Base-by-base conservation (phyloP, 2,329 filamentous ascomycete species). In the Botrytis porri region DNA sequence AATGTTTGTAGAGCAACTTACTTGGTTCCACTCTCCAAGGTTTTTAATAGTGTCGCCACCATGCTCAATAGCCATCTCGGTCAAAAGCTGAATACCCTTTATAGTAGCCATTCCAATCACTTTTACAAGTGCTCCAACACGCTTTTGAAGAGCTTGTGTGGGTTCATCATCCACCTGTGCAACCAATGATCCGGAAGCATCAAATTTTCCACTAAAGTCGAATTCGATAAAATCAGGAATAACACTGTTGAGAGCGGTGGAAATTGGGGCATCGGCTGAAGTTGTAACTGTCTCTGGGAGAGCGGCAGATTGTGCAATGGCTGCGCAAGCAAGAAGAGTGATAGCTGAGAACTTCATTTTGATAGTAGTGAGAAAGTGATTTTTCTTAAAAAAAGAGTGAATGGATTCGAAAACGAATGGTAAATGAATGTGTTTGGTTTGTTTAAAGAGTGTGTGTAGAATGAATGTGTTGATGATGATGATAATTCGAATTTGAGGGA, bases 41-140 rank as follows among this genome's bases (percentile, higher is more conserved):
- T 51, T n/a, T 0, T 0, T 0, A 16, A 65, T 18, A 7, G 32
- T 48, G 1, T 65, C 1, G 4, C 9, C 1, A 37, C 12, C 32
- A 18, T 37, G 1, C 43, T 65, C 43, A 37, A 66, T 2, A 5
- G 43, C 63, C 3, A 66, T 37, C 20, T 65, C 51, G 63, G 12
- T 37, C 20, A 51, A 18, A 14, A 65, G 25, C 63, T n/a, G n/a
- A 18, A 32, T 1, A 25, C 63, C 63, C 3, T 35, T 18, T 1
- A 65, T 1, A 8, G 43, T 22, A 14, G 32, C 43, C 8, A 37
- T 37, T 48, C 29, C 43, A n/a, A 14, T 4, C 0, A 65, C 14
- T 29, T 1, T n/a, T 29, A 29, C 14, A 41, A 41, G 1, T 39
- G 37, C 1, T 14, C 4, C 35, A 25, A 29, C 1, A 2, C 61